Evolutionary conservation across 495 filamentous ascomycete species (phyloP), one percentile per base, ranked within the genome.

Genomic region (Corynascus novoguineensis): DNA sequence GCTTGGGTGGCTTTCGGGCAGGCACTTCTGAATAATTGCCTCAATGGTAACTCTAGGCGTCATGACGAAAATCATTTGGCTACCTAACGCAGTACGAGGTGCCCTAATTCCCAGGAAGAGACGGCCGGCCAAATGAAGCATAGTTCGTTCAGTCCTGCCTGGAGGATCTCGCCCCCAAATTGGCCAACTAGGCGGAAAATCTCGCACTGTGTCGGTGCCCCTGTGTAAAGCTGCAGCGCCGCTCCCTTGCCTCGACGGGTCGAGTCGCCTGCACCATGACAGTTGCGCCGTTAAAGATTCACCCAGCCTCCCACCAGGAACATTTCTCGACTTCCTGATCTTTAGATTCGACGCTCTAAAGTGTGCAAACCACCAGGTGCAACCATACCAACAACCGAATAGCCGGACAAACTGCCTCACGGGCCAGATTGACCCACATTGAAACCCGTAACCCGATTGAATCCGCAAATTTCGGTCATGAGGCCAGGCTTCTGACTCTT

Each of bases 251-350:
- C 42, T 10, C 29, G 34, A 32, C 28, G 28, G 12, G 15, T 14
- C n/a, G 2, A 49, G 6, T 35, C 14, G n/a, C 34, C 55, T 57
- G 56, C 40, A 53, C 35, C 24, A 60, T 62, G 66, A 60, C 53
- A 57, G 35, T 42, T 27, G 37, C 59, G 58, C 49, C 53, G 47
- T 62, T 58, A 58, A 68, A 64, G 59, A 66, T 60, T 57, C n/a
- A n/a, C 51, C 60, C 58, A 66, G n/a, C 51, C 57, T 60, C 50
- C 42, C 42, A n/a, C 29, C 24, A 42, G 21, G 46, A 29, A 29
- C 53, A 52, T 35, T 59, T 48, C 22, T 54, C 22, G 38, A 17
- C 2, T 35, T 59, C 55, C 35, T 7, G 4, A 21, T 10, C 24
- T 24, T 11, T 9, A 24, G 19, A 42, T 44, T 42, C 6, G 15